Conservation (phyloP, 768 basidiomycete species). For the Leccinum obscurum region DNA sequence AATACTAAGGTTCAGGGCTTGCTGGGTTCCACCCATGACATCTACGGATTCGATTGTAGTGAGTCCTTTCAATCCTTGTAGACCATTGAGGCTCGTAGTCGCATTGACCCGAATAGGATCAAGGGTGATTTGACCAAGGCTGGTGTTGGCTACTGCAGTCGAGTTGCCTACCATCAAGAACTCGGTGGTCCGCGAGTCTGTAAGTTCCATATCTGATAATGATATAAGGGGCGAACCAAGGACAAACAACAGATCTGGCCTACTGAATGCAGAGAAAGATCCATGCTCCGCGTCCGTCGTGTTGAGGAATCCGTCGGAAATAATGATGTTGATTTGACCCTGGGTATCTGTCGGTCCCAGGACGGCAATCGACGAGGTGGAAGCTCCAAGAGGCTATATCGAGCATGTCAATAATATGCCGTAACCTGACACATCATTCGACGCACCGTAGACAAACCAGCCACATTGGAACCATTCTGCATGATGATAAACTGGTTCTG, state of each 20-base stretch:
- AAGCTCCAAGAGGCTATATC: conserved; percentile 58
- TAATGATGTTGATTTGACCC: conserved; percentile 65
- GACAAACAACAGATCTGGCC: conserved; percentile 19
- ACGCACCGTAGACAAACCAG: conserved; percentile 57
- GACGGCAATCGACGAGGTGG: conserved; percentile 58
- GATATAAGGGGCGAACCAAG: neutral
- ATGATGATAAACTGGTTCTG: conserved; percentile 65
- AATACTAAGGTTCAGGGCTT: conserved; percentile 60
- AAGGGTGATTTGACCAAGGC: conserved; percentile 66
- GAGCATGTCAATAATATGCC: conserved; percentile 1
- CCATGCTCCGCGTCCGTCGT: conserved; percentile 48
- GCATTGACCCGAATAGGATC: conserved; percentile 74
- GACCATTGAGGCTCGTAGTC: conserved; percentile 55
- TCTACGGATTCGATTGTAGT: conserved; percentile 61
- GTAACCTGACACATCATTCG: neutral
- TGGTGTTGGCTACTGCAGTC: conserved; percentile 57
- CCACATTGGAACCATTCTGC: conserved; percentile 51
- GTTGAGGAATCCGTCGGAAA: conserved; percentile 52
- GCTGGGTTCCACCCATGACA: conserved; percentile 60
- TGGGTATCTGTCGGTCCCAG: conserved; percentile 53
- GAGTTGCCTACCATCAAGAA: conserved; percentile 64
- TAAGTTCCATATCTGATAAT: conserved; percentile 55
- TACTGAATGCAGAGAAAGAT: conserved; percentile 61
- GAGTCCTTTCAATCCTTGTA: conserved; percentile 58
- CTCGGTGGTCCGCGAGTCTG: conserved; percentile 43